Evolutionary conservation across 2,329 filamentous ascomycete genomes (phyloP), one percentile per base, ranked within the genome.

Genomic region (Endoconidiophora polonica): DNA sequence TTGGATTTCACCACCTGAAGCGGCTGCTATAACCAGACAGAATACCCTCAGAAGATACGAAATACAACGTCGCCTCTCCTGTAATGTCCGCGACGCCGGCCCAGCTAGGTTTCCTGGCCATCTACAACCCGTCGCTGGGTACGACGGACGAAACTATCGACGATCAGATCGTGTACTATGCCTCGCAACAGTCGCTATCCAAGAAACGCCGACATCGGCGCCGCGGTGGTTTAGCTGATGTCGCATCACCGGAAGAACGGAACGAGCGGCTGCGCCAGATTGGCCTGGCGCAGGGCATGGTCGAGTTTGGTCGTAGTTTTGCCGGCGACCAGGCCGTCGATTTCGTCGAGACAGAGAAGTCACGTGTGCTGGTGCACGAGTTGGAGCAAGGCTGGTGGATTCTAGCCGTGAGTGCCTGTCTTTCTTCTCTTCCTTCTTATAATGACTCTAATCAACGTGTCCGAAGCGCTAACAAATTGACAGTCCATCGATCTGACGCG

Each of bases 311-410:
- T 59, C 82, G 80, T 61, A 88, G 80, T 58, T 98, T 98, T 65
- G 83, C 88, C 2, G 74, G 77, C 54, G 85, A 81, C 53, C 72
- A 80, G 56, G 64, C 84, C 2, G 76, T 95, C 38, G 86, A 94
- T 59, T 79, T 79, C 7, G 81, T 98, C 53, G 91, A 98, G 60
- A 96, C 91, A 1, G 85, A 94, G 58, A 91, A 85, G 68, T 79
- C 82, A 46, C 77, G 88, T 29, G 81, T 95, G 33, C 72, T 96
- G 33, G 68, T 95, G 42, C 79, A 86, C 58, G 87, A 98, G 67
- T 66, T 98, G 56, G 90, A 98, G 63, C 69, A 76, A 14, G 84
- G 84, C 26, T 98, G 91, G 91, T 98, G 93, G 93, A 80, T 96
- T 55, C 68, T 96, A 54, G 88, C 86, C 54, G 87, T 93, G 70